Evolutionary conservation across 2,329 filamentous ascomycete species (phyloP), one percentile per base, ranked within the genome.

Genomic region (Tolypocladium guangdongense): DNA sequence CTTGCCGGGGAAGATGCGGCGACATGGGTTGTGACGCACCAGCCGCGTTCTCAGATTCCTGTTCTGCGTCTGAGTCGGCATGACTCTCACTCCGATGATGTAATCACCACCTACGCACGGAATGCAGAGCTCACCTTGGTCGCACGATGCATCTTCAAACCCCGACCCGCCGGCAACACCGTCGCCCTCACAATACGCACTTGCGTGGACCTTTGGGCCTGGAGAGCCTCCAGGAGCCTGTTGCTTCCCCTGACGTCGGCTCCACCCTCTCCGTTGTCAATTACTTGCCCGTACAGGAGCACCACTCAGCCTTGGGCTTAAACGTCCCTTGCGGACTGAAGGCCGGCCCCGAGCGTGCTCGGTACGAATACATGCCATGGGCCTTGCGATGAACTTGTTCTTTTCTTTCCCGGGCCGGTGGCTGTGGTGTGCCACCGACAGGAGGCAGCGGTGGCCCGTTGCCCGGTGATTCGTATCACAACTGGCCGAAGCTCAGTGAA

Each of bases 1-100:
- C 61, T 63, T 63, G 63, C 65, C 64, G 64, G 65, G 64, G 58
- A 66, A 62, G 51, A 60, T 53, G 56, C 30, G 55, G 57, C 52
- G 53, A 56, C 55, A 58, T 57, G 60, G 59, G 46, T 48, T n/a
- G 7, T 22, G 24, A 46, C 43, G 43, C 43, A 46, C 43, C 43
- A 18, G 16, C 27, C 16, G 16, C 16, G 24, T 16, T 16, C 43
- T 16, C 24, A n/a, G 14, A n/a, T 24, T 30, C 43, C 24, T 30
- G 7, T 10, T 18, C n/a, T n/a, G 41, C 14, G 27, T n/a, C 7
- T 24, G 41, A 43, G 24, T 11, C 7, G 41, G 24, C 18, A 22
- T 18, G 16, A 8, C 12, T 46, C 43, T 46, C 27, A n/a, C 24
- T n/a, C 43, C 24, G 27, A 46, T 46, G 43, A 46, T 46, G 43